These are phyloP conservation scores for Venturia aucupariae DNA, from an alignment of 2,329 filamentous ascomycete genomes.

Conservation along the genomic window DNA sequence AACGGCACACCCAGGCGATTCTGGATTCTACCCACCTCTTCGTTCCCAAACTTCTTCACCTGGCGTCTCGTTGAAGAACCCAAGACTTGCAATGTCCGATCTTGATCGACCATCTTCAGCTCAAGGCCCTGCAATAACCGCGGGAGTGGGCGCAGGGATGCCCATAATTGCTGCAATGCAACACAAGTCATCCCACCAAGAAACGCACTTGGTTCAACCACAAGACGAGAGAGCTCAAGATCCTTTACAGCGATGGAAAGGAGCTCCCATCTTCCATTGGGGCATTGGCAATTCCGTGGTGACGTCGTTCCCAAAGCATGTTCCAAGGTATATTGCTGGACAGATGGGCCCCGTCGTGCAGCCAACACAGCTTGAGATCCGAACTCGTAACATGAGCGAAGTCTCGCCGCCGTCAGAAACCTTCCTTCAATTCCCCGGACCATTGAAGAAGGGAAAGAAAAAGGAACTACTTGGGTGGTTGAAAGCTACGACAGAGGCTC, in stretches of 20 bases:
- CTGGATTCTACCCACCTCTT: constrained; percentile 29
- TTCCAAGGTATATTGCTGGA: constrained; percentile 75
- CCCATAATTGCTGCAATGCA: constrained; percentile 29
- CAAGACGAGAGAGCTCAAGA: constrained; percentile 54
- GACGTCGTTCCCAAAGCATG: constrained; percentile 78
- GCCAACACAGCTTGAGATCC: constrained; percentile 72
- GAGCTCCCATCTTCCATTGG: constrained; percentile 78
- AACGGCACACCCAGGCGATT: not conserved
- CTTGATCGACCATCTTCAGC: constrained; percentile 13
- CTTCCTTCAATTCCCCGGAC: constrained; percentile 77
- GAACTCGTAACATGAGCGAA: constrained; percentile 65
- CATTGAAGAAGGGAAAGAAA: constrained; percentile 89
- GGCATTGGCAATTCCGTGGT: constrained; percentile 75
- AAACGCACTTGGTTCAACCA: constrained; percentile 47
- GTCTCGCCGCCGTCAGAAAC: constrained; percentile 60
- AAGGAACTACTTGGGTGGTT: constrained; percentile 86
- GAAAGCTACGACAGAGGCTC: constrained; percentile 58
- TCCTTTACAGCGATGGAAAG: constrained; percentile 81
- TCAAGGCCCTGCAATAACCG: constrained; percentile 5
- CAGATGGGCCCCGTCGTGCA: constrained; percentile 67
- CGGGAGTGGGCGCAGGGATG: not conserved
- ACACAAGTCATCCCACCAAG: constrained; percentile 42
- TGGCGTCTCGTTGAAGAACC: constrained; percentile 42
- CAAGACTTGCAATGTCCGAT: constrained; percentile 28
- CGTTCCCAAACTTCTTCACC: constrained; percentile 53